phyloP scores from a whole-genome alignment of 1,284 basidiomycete species.

The Boletus mariae region DNA sequence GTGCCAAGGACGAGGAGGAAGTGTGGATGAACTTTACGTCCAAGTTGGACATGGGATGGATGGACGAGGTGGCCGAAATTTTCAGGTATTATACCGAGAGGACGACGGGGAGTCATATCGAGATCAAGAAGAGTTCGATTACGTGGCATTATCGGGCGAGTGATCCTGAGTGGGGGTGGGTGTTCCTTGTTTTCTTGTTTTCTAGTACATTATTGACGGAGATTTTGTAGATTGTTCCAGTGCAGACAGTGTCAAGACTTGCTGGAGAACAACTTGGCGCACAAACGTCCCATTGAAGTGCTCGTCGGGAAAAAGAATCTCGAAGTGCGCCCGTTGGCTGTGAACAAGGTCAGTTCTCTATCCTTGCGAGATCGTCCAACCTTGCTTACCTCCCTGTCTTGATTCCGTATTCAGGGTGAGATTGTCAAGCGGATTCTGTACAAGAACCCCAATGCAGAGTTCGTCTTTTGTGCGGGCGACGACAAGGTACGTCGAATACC shows the following conservation, averaged over 20 bases:
- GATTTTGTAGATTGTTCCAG: constrained; percentile 72
- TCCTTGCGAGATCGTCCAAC: neutral
- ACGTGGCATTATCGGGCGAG: constrained; percentile 96
- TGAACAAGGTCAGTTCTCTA: constrained; percentile 71
- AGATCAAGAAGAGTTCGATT: constrained; percentile 94
- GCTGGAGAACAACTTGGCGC: constrained; percentile 87
- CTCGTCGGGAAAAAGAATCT: constrained; percentile 98
- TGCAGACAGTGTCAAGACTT: constrained; percentile 96
- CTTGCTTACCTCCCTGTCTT: neutral
- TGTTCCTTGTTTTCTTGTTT: constrained; percentile 11
- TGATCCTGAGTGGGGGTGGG: constrained; percentile 95
- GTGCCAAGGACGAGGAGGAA: constrained; percentile 32
- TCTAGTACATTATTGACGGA: neutral
- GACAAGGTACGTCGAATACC: constrained; percentile 71
- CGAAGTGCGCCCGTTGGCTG: constrained; percentile 90
- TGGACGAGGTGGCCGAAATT: constrained; percentile 91
- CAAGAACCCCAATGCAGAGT: constrained; percentile 89
- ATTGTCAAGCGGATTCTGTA: constrained; percentile 94
- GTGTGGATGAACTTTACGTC: constrained; percentile 87
- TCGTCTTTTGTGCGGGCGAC: constrained; percentile 96
- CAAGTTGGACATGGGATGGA: constrained; percentile 96
- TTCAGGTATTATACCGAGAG: constrained; percentile 97
- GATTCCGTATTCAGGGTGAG: constrained; percentile 59
- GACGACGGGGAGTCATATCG: constrained; percentile 93
- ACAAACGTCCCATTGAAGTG: constrained; percentile 88